Percentiles rank a stretch among this genome's conserved stretches.
Conservation (phyloP, 2,329 filamentous ascomycete genomes). For the Trichoderma simmonsii region DNA sequence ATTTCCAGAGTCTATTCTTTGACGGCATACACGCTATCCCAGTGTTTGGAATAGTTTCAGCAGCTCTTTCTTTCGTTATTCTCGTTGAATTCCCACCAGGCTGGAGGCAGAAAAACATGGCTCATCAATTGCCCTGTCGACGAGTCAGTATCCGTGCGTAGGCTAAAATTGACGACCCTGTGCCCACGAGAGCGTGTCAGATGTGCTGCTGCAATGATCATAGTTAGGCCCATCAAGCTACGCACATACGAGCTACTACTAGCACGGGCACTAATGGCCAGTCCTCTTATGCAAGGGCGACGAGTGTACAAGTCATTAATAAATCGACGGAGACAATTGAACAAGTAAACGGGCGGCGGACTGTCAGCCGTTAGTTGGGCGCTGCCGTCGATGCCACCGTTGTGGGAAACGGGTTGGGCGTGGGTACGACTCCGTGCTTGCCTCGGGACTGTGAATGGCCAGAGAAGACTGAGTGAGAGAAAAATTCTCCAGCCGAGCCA, state of each 20-base stretch:
- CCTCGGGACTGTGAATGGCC: neutral
- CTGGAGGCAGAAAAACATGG: neutral
- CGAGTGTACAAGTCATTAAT: conserved; percentile 2
- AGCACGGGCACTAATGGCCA: neutral
- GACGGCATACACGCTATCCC: conserved; percentile 3
- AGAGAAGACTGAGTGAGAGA: neutral
- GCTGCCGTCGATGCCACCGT: conserved; percentile 7
- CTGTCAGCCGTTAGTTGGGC: conserved; percentile 3
- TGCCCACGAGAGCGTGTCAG: neutral
- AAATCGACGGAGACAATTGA: neutral
- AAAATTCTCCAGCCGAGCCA: conserved; percentile 15
- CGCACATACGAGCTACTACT: conserved; percentile 2
- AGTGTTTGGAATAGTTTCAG: neutral
- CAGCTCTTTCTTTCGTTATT: neutral
- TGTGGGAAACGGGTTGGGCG: neutral
- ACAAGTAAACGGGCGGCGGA: neutral
- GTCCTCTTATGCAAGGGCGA: neutral
- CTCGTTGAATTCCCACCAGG: neutral
- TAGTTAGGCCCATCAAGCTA: neutral
- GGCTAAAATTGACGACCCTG: neutral
- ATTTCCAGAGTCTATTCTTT: conserved; percentile 3
- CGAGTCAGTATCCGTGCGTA: neutral
- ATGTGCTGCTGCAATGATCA: neutral
- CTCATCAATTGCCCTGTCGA: neutral
- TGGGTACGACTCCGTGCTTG: neutral